Conservation (phyloP, 1,284 basidiomycete genomes). For the Cutaneotrichosporon dermatis region DNA sequence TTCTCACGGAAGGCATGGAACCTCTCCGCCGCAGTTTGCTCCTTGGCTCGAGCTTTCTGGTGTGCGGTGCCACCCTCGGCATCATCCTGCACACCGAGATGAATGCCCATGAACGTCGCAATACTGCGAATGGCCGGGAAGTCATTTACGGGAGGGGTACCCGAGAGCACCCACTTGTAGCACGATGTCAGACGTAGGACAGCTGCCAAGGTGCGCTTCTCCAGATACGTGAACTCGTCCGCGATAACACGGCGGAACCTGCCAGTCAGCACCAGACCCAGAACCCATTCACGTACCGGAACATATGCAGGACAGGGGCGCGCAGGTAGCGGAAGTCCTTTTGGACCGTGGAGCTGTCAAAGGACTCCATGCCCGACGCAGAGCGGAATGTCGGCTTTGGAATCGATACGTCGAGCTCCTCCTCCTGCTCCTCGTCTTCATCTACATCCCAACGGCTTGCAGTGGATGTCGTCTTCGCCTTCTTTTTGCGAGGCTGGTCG, state of each 20-base stretch:
- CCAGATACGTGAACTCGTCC: conserved; percentile 92
- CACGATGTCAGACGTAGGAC: conserved; percentile 72
- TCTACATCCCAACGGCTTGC: conserved; percentile 32
- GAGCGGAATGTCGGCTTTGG: conserved; percentile 33
- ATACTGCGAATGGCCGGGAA: conserved; percentile 78
- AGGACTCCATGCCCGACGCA: conserved; percentile 23
- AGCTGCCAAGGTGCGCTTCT: conserved; percentile 71
- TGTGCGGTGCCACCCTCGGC: conserved; percentile 70
- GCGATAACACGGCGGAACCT: conserved; percentile 76
- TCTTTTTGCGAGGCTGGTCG: conserved; percentile 50
- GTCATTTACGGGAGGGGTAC: conserved; percentile 87
- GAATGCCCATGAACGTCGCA: conserved; percentile 75
- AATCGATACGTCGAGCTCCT: conserved; percentile 20
- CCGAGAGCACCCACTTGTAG: conserved; percentile 90
- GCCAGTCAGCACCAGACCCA: conserved; percentile 3
- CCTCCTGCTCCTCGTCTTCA: conserved; percentile 19
- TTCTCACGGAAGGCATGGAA: conserved; percentile 97
- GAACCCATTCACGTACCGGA: conserved; percentile 53
- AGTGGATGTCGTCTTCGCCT: conserved; percentile 33
- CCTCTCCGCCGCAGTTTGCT: conserved; percentile 82
- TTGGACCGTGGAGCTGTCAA: conserved; percentile 57
- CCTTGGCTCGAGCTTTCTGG: conserved; percentile 72
- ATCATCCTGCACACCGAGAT: conserved; percentile 85
- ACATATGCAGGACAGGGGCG: conserved; percentile 81
- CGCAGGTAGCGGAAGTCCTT: conserved; percentile 74